phyloP scores from a whole-genome alignment of 768 basidiomycete species.

The Auriscalpium orientale region DNA sequence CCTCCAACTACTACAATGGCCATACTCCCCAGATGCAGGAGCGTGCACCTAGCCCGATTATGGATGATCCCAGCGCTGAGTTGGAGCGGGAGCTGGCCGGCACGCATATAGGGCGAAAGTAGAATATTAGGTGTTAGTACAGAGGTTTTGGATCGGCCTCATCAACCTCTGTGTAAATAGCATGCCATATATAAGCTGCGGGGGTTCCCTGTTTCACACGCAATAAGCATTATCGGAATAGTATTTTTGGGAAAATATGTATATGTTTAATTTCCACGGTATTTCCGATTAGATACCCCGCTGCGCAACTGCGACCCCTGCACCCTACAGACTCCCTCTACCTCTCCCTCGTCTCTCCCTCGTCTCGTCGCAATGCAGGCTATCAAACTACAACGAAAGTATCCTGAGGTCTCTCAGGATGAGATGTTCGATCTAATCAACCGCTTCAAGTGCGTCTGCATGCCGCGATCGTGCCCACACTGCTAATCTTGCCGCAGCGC shows the following conservation, averaged over 20 bases:
- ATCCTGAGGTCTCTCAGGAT: conserved; percentile 84
- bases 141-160: no score
- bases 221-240: no score
- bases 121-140: no score
- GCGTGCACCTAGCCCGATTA: conserved; percentile 57
- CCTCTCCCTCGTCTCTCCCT: background rate
- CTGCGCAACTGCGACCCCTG: no score
- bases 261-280: no score
- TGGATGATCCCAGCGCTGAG: conserved; percentile 82
- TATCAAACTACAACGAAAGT: conserved; percentile 84
- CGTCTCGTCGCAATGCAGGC: conserved; percentile 53
- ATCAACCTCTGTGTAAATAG: no score
- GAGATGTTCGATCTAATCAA: conserved; percentile 94
- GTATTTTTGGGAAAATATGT: no score
- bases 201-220: no score
- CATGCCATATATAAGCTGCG: no score
- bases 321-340: background rate
- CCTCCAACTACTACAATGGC: conserved; percentile 53
- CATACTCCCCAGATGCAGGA: conserved; percentile 20
- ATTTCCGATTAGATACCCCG: no score
- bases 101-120: conserved; percentile 40
- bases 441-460: conserved; percentile 80
- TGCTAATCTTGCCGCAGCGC: conserved; percentile 34
- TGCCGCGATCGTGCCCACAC: conserved; percentile 1
- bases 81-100: conserved; percentile 82